Evolutionary conservation across 164 flowering plant genomes (phyloP).

Genomic region (Nymphaea thermarum): DNA sequence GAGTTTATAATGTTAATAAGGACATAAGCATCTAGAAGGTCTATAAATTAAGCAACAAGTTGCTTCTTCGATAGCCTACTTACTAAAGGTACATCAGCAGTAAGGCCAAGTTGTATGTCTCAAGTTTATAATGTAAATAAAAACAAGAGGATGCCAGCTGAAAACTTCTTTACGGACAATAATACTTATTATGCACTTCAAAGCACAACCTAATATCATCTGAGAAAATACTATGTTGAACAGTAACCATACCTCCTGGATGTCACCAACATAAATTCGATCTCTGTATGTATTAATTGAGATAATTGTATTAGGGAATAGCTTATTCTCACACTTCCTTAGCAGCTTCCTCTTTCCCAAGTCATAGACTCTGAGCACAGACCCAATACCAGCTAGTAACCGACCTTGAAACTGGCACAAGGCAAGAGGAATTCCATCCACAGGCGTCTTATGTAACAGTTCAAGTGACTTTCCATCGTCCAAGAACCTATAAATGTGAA

Average conservation of each 20-base stretch:
- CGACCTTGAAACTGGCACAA: constrained; percentile 92
- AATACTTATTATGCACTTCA: no score
- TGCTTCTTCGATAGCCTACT: no score
- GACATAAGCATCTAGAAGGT: no score
- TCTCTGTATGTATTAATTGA: constrained; percentile 93
- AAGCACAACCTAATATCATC: neutral
- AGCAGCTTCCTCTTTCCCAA: constrained; percentile 83
- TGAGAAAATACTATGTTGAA: neutral
- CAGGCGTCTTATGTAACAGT: constrained; percentile 94
- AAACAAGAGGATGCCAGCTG: no score
- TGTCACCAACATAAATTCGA: constrained; percentile 94
- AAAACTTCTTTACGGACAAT: no score
- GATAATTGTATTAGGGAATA: constrained; percentile 77
- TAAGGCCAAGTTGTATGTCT: no score
- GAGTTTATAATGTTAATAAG: no score
- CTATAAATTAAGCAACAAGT: no score
- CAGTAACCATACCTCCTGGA: constrained; percentile 64
- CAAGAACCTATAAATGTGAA: constrained; percentile 87
- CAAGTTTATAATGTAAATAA: no score
- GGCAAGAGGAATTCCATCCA: constrained; percentile 93
- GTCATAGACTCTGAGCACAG: constrained; percentile 84
- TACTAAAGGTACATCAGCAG: no score
- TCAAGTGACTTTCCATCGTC: constrained; percentile 89
- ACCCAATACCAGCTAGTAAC: constrained; percentile 90
- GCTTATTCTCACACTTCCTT: constrained; percentile 95